Evolutionary conservation across 2,329 filamentous ascomycete genomes (phyloP), one percentile per base, ranked within the genome.

Genomic region (Cadophora luteo-olivacea): DNA sequence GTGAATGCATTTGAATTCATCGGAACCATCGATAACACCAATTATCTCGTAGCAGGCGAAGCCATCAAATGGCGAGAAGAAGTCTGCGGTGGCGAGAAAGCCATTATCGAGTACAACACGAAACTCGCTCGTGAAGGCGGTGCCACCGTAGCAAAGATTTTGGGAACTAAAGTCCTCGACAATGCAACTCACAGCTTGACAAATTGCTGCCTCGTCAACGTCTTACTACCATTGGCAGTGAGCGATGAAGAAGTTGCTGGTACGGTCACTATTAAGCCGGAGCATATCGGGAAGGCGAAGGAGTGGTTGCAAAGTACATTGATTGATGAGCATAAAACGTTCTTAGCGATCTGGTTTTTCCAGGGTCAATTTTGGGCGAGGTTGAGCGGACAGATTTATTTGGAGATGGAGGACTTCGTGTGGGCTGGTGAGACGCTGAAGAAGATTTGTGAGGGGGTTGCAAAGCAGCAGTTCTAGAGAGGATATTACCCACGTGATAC

Each of bases 351-450:
- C 2, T 88, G 88, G 67, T 79, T 84, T 9, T 88, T 94, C 72
- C 84, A 80, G 0, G 85, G 85, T 0, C 83, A 84, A 64, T 86
- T 90, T 77, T 97, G 91, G 91, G 83, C 85, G 0, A 83, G 95
- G 61, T 76, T 97, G 60, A 94, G 91, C 77, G 92, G 87, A 16
- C 94, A 97, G 83, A 86, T 96, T 0, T 98, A 96, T 77, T 80
- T 97, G n/a, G 92, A 93, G 32, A 78, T 90, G 72, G 84, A 84
- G 14, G 94, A 97, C 79, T 97, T 96, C 76, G 87, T 91, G 77
- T 92, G 87, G 86, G 85, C 86, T 4, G 92, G 84, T 0, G 77
- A 72, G 24, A 69, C 55, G 7, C 57, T 78, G 57, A 77, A 78
- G 58, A 80, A 82, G 41, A 73, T 92, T 5, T 89, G 85, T 74